phyloP scores from a whole-genome alignment of 805 yeast species.

The Jamesozyma gamospora region DNA sequence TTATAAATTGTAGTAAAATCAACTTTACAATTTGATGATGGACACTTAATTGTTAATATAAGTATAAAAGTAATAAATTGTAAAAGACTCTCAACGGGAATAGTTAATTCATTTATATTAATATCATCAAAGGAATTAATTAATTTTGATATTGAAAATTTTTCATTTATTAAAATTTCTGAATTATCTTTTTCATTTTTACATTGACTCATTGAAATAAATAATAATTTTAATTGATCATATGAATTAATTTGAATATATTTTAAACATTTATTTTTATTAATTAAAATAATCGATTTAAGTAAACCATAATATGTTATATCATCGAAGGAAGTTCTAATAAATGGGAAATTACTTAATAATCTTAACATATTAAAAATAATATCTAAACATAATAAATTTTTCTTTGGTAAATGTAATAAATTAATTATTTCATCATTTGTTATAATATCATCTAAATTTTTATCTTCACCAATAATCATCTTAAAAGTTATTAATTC shows the following conservation, averaged over 20 bases:
- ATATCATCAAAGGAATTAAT: conserved; percentile 37
- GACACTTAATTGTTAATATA: conserved; percentile 33
- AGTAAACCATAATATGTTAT: conserved; percentile 34
- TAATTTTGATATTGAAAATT: conserved; percentile 8
- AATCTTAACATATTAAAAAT: conserved; percentile 35
- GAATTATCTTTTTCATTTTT: conserved; percentile 2
- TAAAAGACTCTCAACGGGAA: conserved; percentile 35
- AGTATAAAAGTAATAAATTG: conserved; percentile 42
- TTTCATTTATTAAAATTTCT: neutral
- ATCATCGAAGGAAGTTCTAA: conserved; percentile 27
- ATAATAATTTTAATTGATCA: conserved; percentile 38
- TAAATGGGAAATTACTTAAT: conserved; percentile 42
- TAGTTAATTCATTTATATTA: conserved; percentile 28
- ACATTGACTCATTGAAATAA: conserved; percentile 34
- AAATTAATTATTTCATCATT: conserved; percentile 23
- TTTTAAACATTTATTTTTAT: conserved; percentile 31
- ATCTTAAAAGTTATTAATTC: conserved; percentile 20
- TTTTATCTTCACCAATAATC: conserved; percentile 15
- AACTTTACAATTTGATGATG: conserved; percentile 27
- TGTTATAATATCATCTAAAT: conserved; percentile 18
- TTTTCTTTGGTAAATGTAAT: conserved; percentile 31
- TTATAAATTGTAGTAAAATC: conserved; percentile 17
- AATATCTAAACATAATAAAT: conserved; percentile 24
- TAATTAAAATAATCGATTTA: conserved; percentile 37
- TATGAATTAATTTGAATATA: conserved; percentile 29